These are phyloP conservation scores for Eimeria mitis DNA, from an alignment of 169 alveolate genomes.

Conservation along the genomic window DNA sequence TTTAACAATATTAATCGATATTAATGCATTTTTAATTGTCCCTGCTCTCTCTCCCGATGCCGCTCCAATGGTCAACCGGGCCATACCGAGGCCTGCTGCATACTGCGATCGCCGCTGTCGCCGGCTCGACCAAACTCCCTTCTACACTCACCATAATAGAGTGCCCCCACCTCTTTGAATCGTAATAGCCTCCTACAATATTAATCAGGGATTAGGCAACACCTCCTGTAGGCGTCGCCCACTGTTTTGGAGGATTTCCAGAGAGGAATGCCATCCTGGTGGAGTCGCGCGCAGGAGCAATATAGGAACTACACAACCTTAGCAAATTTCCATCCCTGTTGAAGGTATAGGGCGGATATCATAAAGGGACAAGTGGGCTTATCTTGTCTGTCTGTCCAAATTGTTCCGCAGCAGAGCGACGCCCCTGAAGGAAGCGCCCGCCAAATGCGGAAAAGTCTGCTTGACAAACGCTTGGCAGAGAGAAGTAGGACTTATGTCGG, in stretches of 20 bases:
- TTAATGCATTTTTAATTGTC: background rate
- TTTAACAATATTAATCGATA: background rate
- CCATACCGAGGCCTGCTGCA: background rate
- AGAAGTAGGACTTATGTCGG: background rate
- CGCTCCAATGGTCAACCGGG: slow-evolving; percentile 1
- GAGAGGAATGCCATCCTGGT: background rate
- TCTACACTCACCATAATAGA: background rate
- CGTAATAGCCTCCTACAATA: no score
- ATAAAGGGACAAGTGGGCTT: background rate
- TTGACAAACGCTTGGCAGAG: background rate
- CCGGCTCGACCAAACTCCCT: background rate
- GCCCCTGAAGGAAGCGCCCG: background rate
- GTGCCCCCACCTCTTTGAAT: background rate
- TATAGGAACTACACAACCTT: background rate
- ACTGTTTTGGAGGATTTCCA: background rate
- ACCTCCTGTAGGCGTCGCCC: background rate
- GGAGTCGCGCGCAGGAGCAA: background rate
- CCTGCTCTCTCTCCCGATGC: background rate
- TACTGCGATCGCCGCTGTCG: background rate
- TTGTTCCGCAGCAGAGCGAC: background rate
- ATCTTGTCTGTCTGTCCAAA: background rate
- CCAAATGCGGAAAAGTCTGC: background rate
- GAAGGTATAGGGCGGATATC: background rate
- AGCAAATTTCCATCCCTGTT: background rate
- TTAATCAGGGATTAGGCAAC: background rate